Evolutionary conservation across 495 filamentous ascomycete species (phyloP).

Genomic region (Penicillium manginii): DNA sequence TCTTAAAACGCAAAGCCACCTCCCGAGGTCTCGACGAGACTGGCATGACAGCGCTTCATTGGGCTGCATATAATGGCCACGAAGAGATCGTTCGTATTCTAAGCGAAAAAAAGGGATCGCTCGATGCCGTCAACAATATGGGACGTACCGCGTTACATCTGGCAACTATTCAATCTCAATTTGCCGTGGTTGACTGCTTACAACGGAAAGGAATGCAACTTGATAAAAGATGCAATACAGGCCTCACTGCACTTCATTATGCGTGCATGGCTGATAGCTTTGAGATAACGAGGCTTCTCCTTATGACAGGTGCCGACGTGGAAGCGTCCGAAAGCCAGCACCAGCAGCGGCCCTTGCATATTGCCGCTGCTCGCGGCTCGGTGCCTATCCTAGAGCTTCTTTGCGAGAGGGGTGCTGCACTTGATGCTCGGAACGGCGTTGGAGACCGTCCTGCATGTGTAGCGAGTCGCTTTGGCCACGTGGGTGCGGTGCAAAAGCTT

Average conservation of each 20-base stretch:
- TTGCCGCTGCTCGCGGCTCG: constrained; percentile 37
- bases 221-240: constrained; percentile 34
- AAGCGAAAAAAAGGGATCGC: constrained; percentile 30
- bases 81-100: constrained; percentile 43
- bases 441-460: constrained; percentile 45
- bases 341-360: constrained; percentile 44
- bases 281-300: constrained; percentile 43
- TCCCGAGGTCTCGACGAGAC: constrained; percentile 35
- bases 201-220: constrained; percentile 34
- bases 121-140: constrained; percentile 32
- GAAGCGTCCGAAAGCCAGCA: constrained; percentile 38
- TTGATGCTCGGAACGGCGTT: constrained; percentile 41
- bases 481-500: constrained; percentile 39
- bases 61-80: constrained; percentile 50
- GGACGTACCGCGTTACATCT: constrained; percentile 48
- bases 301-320: constrained; percentile 43
- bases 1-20: constrained; percentile 43
- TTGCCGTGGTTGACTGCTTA: constrained; percentile 44
- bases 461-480: constrained; percentile 41
- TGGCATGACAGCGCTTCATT: constrained; percentile 50
- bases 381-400: constrained; percentile 39
- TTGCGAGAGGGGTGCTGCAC: constrained; percentile 40
- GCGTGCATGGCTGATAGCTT: constrained; percentile 41
- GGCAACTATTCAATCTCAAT: constrained; percentile 43
- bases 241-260: constrained; percentile 48